phyloP scores from a whole-genome alignment of 2,329 filamentous ascomycete species.

The Fusarium incarnatum region DNA sequence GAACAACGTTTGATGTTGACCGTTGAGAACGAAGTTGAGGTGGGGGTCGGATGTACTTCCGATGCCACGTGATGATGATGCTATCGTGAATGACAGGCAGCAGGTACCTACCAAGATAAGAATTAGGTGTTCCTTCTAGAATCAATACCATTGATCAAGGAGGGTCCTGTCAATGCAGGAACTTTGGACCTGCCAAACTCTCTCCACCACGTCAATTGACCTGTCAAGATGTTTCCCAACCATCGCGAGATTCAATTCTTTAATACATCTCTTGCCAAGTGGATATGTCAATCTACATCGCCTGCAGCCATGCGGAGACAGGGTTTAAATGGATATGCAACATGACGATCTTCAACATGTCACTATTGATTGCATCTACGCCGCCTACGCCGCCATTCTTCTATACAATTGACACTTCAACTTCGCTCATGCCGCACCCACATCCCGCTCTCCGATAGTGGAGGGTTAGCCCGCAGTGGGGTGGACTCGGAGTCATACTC shows the following conservation, averaged over 20 bases:
- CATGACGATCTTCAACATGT: slow-evolving; percentile 4
- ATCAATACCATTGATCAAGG: neutral
- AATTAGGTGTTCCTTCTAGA: neutral
- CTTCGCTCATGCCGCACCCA: neutral
- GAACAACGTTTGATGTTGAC: neutral
- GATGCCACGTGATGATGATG: slow-evolving; percentile 20
- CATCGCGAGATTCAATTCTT: neutral
- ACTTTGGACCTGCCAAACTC: neutral
- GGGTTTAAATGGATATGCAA: slow-evolving; percentile 17
- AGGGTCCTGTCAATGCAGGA: neutral
- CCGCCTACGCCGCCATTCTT: neutral
- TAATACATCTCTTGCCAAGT: neutral
- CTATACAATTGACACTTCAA: neutral
- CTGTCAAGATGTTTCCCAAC: neutral
- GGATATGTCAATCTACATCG: slow-evolving; percentile 6
- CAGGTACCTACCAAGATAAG: neutral
- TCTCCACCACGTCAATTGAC: neutral
- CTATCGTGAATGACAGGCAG: slow-evolving; percentile 1
- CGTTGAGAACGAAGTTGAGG: neutral
- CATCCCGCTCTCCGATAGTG: slow-evolving; percentile 35
- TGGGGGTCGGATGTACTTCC: slow-evolving; percentile 15
- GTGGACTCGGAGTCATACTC: slow-evolving; percentile 40
- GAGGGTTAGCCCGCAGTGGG: slow-evolving; percentile 47
- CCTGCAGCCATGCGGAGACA: slow-evolving; percentile 28
- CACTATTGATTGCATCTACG: neutral